A percentile compares a stretch with the other conserved stretches of the same genome.
Conservation (phyloP, 108 stramenopile genomes). For the Nannochloropsis granulata region DNA sequence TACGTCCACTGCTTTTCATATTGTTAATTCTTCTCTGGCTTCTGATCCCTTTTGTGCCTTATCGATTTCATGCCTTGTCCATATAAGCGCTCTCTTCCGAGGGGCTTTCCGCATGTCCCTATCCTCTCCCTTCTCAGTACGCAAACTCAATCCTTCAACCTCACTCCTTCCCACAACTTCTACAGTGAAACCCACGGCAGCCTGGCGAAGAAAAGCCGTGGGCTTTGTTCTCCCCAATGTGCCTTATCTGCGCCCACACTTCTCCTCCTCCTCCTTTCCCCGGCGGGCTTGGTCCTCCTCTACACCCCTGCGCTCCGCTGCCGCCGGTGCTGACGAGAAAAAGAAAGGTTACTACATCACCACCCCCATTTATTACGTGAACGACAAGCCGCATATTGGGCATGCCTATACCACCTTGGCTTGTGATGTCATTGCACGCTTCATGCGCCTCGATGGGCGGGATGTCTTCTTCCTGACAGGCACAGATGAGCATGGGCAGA, state of each 20-base stretch:
- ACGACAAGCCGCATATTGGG: constrained; percentile 95
- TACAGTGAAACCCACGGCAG: neutral
- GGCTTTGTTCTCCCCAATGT: neutral
- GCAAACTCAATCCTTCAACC: no score
- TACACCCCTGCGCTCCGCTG: neutral
- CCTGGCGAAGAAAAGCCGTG: neutral
- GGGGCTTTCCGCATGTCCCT: no score
- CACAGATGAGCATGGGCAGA: constrained; percentile 59
- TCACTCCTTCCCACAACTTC: no score
- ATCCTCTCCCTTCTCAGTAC: no score
- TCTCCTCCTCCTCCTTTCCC: neutral
- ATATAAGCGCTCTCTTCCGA: no score
- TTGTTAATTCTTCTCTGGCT: no score
- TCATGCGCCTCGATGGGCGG: constrained; percentile 67
- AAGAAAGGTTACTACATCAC: constrained; percentile 44
- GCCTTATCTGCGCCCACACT: neutral
- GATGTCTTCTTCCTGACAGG: constrained; percentile 40
- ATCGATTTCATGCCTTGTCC: no score
- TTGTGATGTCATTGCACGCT: constrained; percentile 87
- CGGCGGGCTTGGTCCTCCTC: neutral
- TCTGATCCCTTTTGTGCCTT: no score
- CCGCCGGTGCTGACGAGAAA: neutral
- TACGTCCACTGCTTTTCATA: no score
- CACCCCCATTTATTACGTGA: constrained; percentile 96
- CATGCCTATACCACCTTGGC: constrained; percentile 93